Evolutionary conservation across 371 early-diverging fungal species (phyloP), one percentile per base, ranked within the genome.

Genomic region (Basidiobolus meristosporus): DNA sequence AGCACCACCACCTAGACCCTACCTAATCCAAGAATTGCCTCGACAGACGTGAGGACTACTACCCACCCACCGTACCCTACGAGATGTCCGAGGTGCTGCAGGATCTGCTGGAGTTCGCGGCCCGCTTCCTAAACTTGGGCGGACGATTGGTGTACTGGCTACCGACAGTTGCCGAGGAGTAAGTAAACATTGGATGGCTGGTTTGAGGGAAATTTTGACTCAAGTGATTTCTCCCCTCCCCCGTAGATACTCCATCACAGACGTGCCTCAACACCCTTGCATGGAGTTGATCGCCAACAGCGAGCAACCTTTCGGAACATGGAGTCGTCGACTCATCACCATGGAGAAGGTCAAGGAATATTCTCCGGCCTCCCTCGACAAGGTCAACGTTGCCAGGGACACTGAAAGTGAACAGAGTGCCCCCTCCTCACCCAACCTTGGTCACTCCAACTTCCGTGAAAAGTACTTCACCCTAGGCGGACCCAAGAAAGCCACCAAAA

Each of bases 141-240:
- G 98, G 98, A 0, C 68, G 98, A 11, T 60, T 97, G 6, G 90
- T 91, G 0, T 95, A 86, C 57, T 97, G 98, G 96, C 57, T 95
- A 18, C 96, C 98, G 2, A 90, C 88, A 0, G 67, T 90, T 1
- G 73, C 79, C 2, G 87, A 85, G 28, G 85, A 88, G 62, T 75
- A 63, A 44, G 52, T 41, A 19, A 11, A 12, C 10, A 26, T 11
- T 28, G 12, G 21, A 48, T 29, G 29, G 20, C 28, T 2, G 9
- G 9, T 16, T 21, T 2, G 21, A 17, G 1, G 14, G 21, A 47
- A 11, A 26, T 18, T 12, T 19, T n/a, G n/a, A n/a, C n/a, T n/a
- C n/a, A n/a, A n/a, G n/a, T n/a, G n/a, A n/a, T n/a, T n/a, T n/a
- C n/a, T n/a, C n/a, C n/a, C n/a, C 31, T 12, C 26, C 17, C 30